These are phyloP conservation scores for Fusarium cicatricum DNA, from an alignment of 2,329 filamentous ascomycete genomes.

Conservation along the genomic window DNA sequence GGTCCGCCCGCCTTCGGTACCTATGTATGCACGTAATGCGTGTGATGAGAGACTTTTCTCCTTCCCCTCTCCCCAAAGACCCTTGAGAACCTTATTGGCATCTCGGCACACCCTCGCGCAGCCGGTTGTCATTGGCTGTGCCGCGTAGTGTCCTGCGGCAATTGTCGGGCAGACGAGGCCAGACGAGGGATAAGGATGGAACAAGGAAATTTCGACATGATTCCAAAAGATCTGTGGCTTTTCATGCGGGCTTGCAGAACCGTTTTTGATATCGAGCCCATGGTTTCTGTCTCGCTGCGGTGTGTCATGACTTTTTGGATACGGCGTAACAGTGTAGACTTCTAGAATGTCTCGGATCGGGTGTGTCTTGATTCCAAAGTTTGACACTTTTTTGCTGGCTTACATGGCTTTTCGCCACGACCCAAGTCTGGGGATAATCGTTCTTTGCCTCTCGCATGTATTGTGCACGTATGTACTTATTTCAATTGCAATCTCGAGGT, in stretches of 20 bases:
- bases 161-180: neutral
- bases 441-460: neutral
- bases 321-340: too few relatives aligned
- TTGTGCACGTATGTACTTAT: neutral
- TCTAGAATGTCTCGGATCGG: too few relatives aligned
- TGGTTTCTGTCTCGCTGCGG: too few relatives aligned
- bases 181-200: neutral
- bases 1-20: constrained; percentile 15
- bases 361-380: too few relatives aligned
- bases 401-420: neutral
- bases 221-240: neutral
- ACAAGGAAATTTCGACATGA: neutral
- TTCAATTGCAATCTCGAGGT: neutral
- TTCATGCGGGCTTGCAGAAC: neutral
- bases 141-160: neutral
- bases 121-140: neutral
- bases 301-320: too few relatives aligned
- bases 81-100: neutral
- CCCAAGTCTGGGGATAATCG: neutral
- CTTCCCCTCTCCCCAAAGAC: neutral
- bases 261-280: neutral
- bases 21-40: constrained; percentile 1
- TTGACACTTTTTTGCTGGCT: too few relatives aligned
- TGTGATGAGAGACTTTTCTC: neutral
- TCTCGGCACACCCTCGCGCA: neutral